Evolutionary conservation across 1,284 basidiomycete species (phyloP).

Genomic region (Cryptococcus sp.): DNA sequence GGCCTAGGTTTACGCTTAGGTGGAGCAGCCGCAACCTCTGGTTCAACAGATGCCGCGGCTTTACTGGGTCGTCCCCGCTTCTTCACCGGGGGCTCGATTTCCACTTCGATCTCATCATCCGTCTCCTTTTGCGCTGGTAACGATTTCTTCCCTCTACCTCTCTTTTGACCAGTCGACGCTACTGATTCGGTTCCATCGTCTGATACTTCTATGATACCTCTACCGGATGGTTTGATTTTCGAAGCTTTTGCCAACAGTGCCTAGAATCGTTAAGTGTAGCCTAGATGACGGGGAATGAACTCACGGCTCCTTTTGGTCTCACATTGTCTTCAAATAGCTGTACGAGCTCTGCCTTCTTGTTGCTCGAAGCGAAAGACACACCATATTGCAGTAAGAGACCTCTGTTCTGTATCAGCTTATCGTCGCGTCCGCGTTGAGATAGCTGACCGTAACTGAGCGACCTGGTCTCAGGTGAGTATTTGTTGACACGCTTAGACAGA

Average conservation of each 20-base stretch:
- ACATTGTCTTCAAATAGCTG: slow-evolving; percentile 73
- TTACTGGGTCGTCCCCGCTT: slow-evolving; percentile 18
- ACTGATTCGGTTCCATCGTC: slow-evolving; percentile 18
- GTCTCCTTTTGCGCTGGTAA: neutral
- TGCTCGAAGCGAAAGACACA: slow-evolving; percentile 67
- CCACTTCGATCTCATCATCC: slow-evolving; percentile 1
- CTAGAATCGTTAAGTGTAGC: neutral
- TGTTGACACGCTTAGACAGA: slow-evolving; percentile 1
- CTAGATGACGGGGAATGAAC: slow-evolving; percentile 1
- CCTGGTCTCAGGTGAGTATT: slow-evolving; percentile 20
- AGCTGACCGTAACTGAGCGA: slow-evolving; percentile 46
- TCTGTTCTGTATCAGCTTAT: slow-evolving; percentile 9
- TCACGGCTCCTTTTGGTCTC: slow-evolving; percentile 57
- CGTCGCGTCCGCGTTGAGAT: neutral
- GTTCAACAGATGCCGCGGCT: neutral
- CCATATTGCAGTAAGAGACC: slow-evolving; percentile 73
- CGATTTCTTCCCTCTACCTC: slow-evolving; percentile 10
- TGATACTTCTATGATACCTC: slow-evolving; percentile 41
- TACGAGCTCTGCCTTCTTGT: slow-evolving; percentile 82
- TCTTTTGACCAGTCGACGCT: neutral
- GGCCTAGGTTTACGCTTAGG: neutral
- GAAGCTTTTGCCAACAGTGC: slow-evolving; percentile 11
- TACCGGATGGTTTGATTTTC: slow-evolving; percentile 30
- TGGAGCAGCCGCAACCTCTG: neutral
- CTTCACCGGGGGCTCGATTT: slow-evolving; percentile 5